Evolutionary conservation across 352 stramenopile genomes (phyloP).

Genomic region (Globisporangium acanthophoron): DNA sequence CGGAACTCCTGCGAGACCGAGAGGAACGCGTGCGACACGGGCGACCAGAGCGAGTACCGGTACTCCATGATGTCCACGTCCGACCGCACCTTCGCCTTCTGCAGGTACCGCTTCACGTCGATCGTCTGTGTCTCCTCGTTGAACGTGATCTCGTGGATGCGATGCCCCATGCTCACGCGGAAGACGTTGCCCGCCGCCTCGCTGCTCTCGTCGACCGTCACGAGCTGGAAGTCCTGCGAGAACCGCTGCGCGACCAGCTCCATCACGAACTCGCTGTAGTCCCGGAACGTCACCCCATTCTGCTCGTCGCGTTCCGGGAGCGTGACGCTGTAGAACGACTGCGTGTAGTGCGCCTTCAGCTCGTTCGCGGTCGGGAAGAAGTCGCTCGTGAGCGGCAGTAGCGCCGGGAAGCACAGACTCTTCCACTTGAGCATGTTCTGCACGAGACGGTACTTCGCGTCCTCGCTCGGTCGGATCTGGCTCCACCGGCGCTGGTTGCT

Average conservation of each 20-base stretch:
- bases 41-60: constrained; percentile 75
- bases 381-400: constrained; percentile 91
- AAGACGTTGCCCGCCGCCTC: constrained; percentile 40
- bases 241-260: constrained; percentile 85
- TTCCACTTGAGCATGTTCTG: constrained; percentile 96
- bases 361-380: constrained; percentile 80
- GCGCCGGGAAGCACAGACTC: constrained; percentile 93
- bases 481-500: constrained; percentile 96
- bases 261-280: constrained; percentile 76
- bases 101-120: constrained; percentile 81
- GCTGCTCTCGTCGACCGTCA: constrained; percentile 44
- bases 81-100: constrained; percentile 45
- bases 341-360: constrained; percentile 72
- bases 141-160: constrained; percentile 86
- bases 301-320: constrained; percentile 65
- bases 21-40: constrained; percentile 54
- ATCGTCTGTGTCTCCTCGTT: constrained; percentile 83
- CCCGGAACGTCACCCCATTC: constrained; percentile 55
- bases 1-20: constrained; percentile 73
- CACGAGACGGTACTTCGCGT: constrained; percentile 48
- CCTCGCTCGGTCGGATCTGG: constrained; percentile 85
- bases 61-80: constrained; percentile 84
- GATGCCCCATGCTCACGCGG: constrained; percentile 82
- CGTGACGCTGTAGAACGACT: constrained; percentile 85
- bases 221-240: constrained; percentile 85